Percentiles rank a stretch among this genome's conserved stretches.
phyloP scores from a whole-genome alignment of 768 basidiomycete genomes.

The Omphalotus guepiniiformis region DNA sequence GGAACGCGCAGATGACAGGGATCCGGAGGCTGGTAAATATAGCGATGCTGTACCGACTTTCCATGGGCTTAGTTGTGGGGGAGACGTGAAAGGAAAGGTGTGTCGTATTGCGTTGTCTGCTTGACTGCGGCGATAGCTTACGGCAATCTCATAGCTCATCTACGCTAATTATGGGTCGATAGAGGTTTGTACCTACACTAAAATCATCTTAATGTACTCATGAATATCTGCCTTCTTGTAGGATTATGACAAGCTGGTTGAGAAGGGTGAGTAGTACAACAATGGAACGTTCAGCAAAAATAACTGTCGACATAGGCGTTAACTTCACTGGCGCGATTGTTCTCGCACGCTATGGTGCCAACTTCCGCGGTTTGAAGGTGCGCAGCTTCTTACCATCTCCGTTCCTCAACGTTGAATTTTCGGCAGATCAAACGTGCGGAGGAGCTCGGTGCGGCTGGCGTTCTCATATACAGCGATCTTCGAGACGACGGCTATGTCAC shows the following conservation, averaged over 20 bases:
- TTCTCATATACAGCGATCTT: slow-evolving; percentile 82
- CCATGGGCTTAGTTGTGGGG: slow-evolving; percentile 68
- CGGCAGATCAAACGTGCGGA: slow-evolving; percentile 75
- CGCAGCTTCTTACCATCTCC: slow-evolving; percentile 7
- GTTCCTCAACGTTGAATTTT: slow-evolving; percentile 17
- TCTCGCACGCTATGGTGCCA: slow-evolving; percentile 66
- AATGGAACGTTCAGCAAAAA: not conserved
- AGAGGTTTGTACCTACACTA: slow-evolving; percentile 12
- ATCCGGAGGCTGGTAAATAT: slow-evolving; percentile 57
- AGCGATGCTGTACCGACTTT: slow-evolving; percentile 57
- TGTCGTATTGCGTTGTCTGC: slow-evolving; percentile 39
- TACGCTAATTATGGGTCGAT: slow-evolving; percentile 60
- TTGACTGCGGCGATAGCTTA: not conserved
- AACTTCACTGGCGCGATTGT: slow-evolving; percentile 56
- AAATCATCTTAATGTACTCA: not conserved
- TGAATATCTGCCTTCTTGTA: slow-evolving; percentile 1
- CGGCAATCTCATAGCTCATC: slow-evolving; percentile 27
- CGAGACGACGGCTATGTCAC: slow-evolving; percentile 83
- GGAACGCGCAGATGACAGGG: slow-evolving; percentile 62
- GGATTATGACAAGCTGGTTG: slow-evolving; percentile 61
- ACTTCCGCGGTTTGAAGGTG: slow-evolving; percentile 86
- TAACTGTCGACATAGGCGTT: slow-evolving; percentile 36
- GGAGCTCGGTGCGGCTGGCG: slow-evolving; percentile 73
- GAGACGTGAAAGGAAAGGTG: slow-evolving; percentile 57
- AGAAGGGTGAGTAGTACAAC: slow-evolving; percentile 32